Evolutionary conservation across 352 stramenopile species (phyloP).

Genomic region (Pythium myriotylum): DNA sequence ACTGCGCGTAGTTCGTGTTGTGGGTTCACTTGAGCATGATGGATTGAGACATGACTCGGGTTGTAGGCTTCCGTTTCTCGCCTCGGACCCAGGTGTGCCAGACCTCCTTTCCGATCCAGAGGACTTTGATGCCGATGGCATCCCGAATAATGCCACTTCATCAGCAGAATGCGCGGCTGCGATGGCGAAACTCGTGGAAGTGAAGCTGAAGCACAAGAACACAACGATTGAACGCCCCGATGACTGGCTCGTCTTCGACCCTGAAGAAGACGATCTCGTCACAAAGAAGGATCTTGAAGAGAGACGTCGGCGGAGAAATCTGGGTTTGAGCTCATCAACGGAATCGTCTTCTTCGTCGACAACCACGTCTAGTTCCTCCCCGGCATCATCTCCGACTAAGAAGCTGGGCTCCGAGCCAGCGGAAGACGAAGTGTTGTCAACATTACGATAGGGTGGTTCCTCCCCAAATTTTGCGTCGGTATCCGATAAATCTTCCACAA

Average conservation of each 20-base stretch:
- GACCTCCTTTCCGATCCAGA: conserved; percentile 62
- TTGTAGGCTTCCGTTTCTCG: conserved; percentile 56
- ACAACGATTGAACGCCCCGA: conserved; percentile 56
- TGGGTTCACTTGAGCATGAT: neutral
- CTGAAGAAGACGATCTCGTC: conserved; percentile 57
- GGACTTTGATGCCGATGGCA: conserved; percentile 22
- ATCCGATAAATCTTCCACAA: conserved; percentile 12
- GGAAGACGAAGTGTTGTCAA: neutral
- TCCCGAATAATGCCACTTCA: conserved; percentile 34
- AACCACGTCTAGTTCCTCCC: conserved; percentile 18
- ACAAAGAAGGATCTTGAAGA: conserved; percentile 44
- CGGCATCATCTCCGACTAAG: conserved; percentile 18
- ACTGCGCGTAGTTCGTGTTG: neutral
- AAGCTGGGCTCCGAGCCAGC: neutral
- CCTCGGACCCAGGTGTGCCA: conserved; percentile 54
- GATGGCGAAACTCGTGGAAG: conserved; percentile 57
- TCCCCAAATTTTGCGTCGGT: no score
- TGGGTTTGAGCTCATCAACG: conserved; percentile 9
- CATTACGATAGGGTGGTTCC: neutral
- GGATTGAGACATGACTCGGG: neutral
- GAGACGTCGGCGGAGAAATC: conserved; percentile 12
- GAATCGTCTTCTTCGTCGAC: conserved; percentile 15
- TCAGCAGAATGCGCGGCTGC: conserved; percentile 28
- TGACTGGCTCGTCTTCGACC: conserved; percentile 80
- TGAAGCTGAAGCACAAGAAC: conserved; percentile 62